These are phyloP conservation scores for Trichophyton rubrum DNA, from an alignment of 2,329 filamentous ascomycete species.

Conservation along the genomic window DNA sequence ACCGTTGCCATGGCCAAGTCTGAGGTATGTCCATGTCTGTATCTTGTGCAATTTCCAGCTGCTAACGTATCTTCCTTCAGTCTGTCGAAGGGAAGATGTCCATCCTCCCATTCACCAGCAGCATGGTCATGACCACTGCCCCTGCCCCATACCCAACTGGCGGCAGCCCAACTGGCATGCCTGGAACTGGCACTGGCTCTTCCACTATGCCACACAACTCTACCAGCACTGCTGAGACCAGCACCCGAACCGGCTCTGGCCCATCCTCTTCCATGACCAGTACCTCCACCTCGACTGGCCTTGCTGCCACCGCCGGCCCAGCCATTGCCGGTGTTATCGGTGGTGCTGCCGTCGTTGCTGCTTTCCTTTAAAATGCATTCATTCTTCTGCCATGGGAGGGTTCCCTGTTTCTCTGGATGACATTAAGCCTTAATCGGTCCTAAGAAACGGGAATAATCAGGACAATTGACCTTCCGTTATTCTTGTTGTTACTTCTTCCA, in stretches of 20 bases:
- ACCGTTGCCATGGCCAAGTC: constrained; percentile 10
- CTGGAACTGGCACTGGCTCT: constrained; percentile 8
- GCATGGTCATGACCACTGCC: constrained; percentile 5
- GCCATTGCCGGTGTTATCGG: constrained; percentile 23
- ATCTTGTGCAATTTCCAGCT: too few relatives aligned
- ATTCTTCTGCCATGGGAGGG: neutral
- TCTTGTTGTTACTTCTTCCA: neutral
- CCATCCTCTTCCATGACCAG: constrained; percentile 1
- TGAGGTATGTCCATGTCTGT: neutral
- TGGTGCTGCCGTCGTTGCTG: constrained; percentile 32
- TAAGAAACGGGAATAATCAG: neutral
- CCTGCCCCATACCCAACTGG: constrained; percentile 8
- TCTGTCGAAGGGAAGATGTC: constrained; percentile 15
- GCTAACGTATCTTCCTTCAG: constrained; percentile 1
- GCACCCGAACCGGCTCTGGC: constrained; percentile 15
- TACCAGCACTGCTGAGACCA: constrained; percentile 10
- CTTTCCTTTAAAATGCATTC: constrained; percentile 29
- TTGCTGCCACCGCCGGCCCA: constrained; percentile 11
- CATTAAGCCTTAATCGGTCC: neutral
- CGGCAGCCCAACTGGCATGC: neutral
- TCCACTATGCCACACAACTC: constrained; percentile 1
- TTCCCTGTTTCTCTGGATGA: neutral
- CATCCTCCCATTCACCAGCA: constrained; percentile 2
- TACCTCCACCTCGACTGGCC: constrained; percentile 4
- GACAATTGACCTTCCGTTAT: neutral